Evolutionary conservation across 352 stramenopile species (phyloP).

Genomic region (Phytophthora fragariaefolia): DNA sequence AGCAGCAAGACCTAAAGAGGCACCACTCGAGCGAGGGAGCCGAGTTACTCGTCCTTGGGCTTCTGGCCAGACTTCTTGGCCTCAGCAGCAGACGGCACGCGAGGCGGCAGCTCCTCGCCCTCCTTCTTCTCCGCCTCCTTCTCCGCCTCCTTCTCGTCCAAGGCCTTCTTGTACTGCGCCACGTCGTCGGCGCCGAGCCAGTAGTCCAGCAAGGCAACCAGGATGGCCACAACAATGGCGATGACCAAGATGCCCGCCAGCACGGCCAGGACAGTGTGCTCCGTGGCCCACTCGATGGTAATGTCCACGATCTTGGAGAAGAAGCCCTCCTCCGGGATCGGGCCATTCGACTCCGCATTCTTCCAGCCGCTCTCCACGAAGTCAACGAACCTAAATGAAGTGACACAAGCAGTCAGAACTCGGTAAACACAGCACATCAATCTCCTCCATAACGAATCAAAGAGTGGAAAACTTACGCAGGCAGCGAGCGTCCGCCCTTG

Average conservation of each 20-base stretch:
- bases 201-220: conserved; percentile 77
- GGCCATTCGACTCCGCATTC: conserved; percentile 54
- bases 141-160: conserved; percentile 38
- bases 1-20: conserved; percentile 31
- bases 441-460: not conserved
- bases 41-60: conserved; percentile 57
- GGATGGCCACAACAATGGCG: conserved; percentile 67
- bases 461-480: conserved; percentile 46
- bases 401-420: not conserved
- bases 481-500: conserved; percentile 69
- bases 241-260: conserved; percentile 62
- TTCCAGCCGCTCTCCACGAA: conserved; percentile 68
- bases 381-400: conserved; percentile 48
- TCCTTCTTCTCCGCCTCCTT: conserved; percentile 18
- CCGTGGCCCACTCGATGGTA: conserved; percentile 68
- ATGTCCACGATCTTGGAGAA: conserved; percentile 70
- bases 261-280: conserved; percentile 75
- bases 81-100: conserved; percentile 35
- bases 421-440: not conserved
- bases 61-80: conserved; percentile 50
- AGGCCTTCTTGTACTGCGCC: conserved; percentile 55
- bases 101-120: conserved; percentile 30
- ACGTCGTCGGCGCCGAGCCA: conserved; percentile 76
- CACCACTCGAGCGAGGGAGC: conserved; percentile 16
- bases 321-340: conserved; percentile 69